phyloP scores from a whole-genome alignment of 2,329 filamentous ascomycete genomes.

The Lecanicillium sp. region DNA sequence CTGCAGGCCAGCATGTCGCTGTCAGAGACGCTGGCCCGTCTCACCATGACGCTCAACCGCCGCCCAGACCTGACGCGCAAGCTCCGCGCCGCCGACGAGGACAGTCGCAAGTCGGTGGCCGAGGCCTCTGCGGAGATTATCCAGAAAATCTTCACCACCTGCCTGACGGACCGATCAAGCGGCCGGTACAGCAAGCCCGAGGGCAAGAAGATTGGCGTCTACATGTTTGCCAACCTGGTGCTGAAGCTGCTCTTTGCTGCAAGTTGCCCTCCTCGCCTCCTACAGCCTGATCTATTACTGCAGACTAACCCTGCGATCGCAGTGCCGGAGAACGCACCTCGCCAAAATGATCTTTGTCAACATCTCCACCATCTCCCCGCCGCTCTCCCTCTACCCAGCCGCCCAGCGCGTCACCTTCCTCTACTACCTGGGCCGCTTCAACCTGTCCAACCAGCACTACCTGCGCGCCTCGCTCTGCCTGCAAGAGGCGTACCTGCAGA shows the following conservation, averaged over 20 bases:
- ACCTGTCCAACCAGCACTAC: slow-evolving; percentile 80
- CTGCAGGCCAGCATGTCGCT: slow-evolving; percentile 78
- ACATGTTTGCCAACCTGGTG: slow-evolving; percentile 85
- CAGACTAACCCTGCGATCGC: no score
- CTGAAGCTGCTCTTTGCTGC: slow-evolving; percentile 81
- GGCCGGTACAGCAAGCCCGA: slow-evolving; percentile 62
- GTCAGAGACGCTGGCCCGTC: slow-evolving; percentile 68
- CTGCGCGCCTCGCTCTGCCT: slow-evolving; percentile 67
- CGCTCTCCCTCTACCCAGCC: slow-evolving; percentile 73
- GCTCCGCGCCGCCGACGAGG: slow-evolving; percentile 55
- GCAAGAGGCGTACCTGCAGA: slow-evolving; percentile 72
- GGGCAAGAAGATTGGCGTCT: slow-evolving; percentile 81
- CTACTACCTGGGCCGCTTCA: slow-evolving; percentile 88
- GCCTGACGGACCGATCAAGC: slow-evolving; percentile 70
- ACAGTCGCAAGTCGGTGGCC: slow-evolving; percentile 69
- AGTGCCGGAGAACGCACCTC: slow-evolving; percentile 71
- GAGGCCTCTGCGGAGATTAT: slow-evolving; percentile 85
- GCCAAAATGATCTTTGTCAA: slow-evolving; percentile 86
- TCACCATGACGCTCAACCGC: slow-evolving; percentile 79
- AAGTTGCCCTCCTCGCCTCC: slow-evolving; percentile 18
- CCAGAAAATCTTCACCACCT: slow-evolving; percentile 85
- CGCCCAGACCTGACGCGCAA: slow-evolving; percentile 68
- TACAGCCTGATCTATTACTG: slow-evolving; percentile 5
- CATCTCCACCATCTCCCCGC: slow-evolving; percentile 75
- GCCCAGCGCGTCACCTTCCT: slow-evolving; percentile 86